Evolutionary conservation across 768 basidiomycete genomes (phyloP).

Genomic region (Podaxis sp.): DNA sequence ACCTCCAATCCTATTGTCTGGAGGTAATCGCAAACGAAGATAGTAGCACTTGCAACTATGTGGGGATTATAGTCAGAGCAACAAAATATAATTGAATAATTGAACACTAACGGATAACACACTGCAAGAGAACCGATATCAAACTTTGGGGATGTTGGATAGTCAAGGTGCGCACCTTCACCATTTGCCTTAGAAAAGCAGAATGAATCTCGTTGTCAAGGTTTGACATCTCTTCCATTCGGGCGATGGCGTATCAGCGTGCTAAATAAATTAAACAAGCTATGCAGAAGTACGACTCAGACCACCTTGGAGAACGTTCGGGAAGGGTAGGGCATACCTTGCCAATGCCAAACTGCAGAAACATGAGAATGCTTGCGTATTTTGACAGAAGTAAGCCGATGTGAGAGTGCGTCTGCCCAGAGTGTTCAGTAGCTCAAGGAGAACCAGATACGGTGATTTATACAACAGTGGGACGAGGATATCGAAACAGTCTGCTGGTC

Average conservation of each 20-base stretch:
- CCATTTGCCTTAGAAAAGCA: background rate
- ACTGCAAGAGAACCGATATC: background rate
- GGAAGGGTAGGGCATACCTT: no score
- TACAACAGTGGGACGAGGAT: no score
- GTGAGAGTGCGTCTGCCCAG: no score
- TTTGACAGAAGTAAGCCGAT: no score
- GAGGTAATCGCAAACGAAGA: background rate
- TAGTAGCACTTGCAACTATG: background rate
- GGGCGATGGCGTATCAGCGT: background rate
- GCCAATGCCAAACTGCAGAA: no score
- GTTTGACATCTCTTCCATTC: background rate
- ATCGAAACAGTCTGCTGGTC: no score
- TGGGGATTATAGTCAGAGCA: background rate
- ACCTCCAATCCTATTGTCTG: background rate
- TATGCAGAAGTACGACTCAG: background rate
- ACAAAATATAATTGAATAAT: background rate
- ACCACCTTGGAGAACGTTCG: no score
- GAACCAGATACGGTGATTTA: no score
- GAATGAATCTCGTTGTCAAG: background rate
- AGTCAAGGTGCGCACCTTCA: background rate
- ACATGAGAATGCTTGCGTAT: no score
- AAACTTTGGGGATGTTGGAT: background rate
- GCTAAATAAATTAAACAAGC: background rate
- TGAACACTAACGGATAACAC: background rate
- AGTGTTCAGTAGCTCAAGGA: no score